These are phyloP conservation scores for Gelatoporia subvermispora DNA, from an alignment of 768 basidiomycete genomes.

Conservation along the genomic window DNA sequence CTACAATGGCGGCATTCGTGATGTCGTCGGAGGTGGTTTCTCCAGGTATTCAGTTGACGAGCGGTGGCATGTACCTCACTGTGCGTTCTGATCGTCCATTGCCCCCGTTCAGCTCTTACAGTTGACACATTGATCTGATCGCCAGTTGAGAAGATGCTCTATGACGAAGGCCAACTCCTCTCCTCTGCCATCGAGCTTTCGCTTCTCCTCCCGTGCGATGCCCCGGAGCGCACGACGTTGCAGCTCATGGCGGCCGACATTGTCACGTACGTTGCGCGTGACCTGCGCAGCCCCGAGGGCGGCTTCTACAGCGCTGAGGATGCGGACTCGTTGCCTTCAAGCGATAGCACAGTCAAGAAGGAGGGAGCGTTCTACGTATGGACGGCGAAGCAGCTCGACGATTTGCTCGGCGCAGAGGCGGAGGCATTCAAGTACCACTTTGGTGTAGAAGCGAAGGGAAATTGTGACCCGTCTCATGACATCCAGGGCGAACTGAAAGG, in stretches of 20 bases:
- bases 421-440: slow-evolving; percentile 28
- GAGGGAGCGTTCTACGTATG: slow-evolving; percentile 39
- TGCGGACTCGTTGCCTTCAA: slow-evolving; percentile 31
- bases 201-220: slow-evolving; percentile 10
- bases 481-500: slow-evolving; percentile 31
- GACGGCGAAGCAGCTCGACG: slow-evolving; percentile 28
- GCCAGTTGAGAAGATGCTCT: slow-evolving; percentile 34
- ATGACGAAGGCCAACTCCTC: slow-evolving; percentile 36
- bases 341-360: slow-evolving; percentile 22
- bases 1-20: slow-evolving; percentile 32
- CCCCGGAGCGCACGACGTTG: slow-evolving; percentile 8
- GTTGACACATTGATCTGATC: neutral
- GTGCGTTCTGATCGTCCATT: slow-evolving; percentile 10
- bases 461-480: slow-evolving; percentile 33
- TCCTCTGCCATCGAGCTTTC: slow-evolving; percentile 17
- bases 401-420: slow-evolving; percentile 24
- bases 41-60: slow-evolving; percentile 37
- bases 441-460: slow-evolving; percentile 30
- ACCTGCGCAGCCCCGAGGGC: slow-evolving; percentile 28
- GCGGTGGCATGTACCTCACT: slow-evolving; percentile 38
- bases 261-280: slow-evolving; percentile 28
- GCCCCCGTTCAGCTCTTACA: neutral
- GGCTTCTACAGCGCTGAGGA: slow-evolving; percentile 38
- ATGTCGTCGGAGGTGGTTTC: slow-evolving; percentile 36
- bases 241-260: slow-evolving; percentile 29